A percentile compares a stretch with the other conserved stretches of the same genome.
Conservation (phyloP, 164 flowering plant species). For the Magnolia sinica region DNA sequence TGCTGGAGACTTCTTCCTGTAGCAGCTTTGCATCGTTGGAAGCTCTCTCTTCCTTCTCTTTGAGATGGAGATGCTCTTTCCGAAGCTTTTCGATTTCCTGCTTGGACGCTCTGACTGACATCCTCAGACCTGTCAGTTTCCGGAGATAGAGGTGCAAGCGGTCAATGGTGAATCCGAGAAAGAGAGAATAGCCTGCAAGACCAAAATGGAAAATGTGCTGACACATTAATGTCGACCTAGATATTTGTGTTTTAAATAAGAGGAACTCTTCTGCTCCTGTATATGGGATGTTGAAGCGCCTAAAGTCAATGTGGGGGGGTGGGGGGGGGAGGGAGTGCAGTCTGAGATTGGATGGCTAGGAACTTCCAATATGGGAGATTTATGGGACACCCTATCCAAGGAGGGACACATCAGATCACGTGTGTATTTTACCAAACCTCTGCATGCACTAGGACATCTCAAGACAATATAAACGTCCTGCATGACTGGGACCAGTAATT, state of each 20-base stretch:
- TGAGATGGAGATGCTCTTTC: constrained; percentile 44
- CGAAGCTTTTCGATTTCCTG: constrained; percentile 62
- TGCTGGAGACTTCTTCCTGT: constrained; percentile 45
- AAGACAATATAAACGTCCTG: too few species aligned
- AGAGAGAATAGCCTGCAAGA: constrained; percentile 71
- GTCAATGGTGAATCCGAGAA: constrained; percentile 80
- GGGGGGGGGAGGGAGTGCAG: too few species aligned
- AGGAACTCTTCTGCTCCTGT: not conserved
- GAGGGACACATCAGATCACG: too few species aligned
- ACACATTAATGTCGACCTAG: not conserved
- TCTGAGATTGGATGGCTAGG: too few species aligned
- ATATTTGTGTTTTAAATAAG: not conserved
- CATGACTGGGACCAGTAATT: too few species aligned
- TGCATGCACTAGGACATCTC: too few species aligned
- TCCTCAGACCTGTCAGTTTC: constrained; percentile 49
- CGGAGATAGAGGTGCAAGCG: constrained; percentile 78
- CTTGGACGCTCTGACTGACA: constrained; percentile 44
- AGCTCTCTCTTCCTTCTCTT: constrained; percentile 68
- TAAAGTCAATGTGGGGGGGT: too few species aligned
- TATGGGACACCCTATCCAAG: too few species aligned
- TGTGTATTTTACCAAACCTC: too few species aligned
- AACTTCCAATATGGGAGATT: too few species aligned
- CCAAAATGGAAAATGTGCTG: not conserved
- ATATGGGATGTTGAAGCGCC: too few species aligned
- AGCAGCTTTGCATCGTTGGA: constrained; percentile 47